Conservation (phyloP, 441 rosid genomes). For the Breynia disticha region DNA sequence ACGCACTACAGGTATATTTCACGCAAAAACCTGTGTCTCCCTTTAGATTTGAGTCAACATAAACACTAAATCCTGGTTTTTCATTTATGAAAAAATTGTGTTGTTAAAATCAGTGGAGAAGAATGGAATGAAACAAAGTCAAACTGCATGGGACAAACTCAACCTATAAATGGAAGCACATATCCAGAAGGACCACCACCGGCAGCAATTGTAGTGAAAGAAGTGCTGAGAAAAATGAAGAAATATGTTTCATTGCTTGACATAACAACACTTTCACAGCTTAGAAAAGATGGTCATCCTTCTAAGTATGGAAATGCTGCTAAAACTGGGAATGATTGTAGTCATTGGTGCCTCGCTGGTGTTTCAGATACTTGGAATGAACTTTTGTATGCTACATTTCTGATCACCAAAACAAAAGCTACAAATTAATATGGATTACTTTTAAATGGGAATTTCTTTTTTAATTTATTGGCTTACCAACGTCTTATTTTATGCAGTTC, state of each 20-base stretch:
- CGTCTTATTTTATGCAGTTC: too few species aligned
- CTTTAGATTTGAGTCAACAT: too few species aligned
- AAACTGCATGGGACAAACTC: slow-evolving; percentile 24
- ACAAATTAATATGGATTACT: background rate
- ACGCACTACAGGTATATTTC: slow-evolving; percentile 21
- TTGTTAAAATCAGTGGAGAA: slow-evolving; percentile 15
- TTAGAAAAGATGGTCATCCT: slow-evolving; percentile 42
- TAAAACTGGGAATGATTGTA: slow-evolving; percentile 32
- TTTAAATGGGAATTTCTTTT: background rate
- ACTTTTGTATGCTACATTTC: slow-evolving; percentile 24
- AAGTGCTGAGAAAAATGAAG: slow-evolving; percentile 18
- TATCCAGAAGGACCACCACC: slow-evolving; percentile 24
- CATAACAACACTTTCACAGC: slow-evolving; percentile 31
- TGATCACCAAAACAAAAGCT: background rate
- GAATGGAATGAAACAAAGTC: slow-evolving; percentile 27
- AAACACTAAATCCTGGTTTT: too few species aligned
- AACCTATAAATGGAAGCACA: slow-evolving; percentile 22
- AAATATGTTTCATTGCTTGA: slow-evolving; percentile 22
- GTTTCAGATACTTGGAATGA: slow-evolving; percentile 47
- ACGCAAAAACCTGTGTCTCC: too few species aligned
- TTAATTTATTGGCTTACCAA: too few species aligned
- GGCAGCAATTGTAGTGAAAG: slow-evolving; percentile 12
- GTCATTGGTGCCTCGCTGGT: slow-evolving; percentile 50
- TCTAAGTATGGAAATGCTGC: slow-evolving; percentile 23
- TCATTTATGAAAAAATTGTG: too few species aligned